Percentiles rank a stretch among this genome's conserved stretches.
phyloP scores from a whole-genome alignment of 805 yeast genomes.

The Metschnikowia anglica region DNA sequence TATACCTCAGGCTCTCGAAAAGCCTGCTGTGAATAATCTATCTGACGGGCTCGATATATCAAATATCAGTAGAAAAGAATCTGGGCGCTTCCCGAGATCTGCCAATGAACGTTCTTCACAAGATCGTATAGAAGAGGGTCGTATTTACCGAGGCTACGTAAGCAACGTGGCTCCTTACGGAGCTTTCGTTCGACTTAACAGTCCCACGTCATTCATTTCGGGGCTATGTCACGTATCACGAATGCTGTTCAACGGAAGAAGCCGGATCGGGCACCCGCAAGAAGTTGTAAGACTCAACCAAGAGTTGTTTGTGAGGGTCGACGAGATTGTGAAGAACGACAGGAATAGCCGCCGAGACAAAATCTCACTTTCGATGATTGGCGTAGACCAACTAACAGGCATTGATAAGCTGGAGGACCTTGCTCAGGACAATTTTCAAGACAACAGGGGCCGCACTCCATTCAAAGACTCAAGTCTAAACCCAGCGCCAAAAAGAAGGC shows the following conservation, averaged over 20 bases:
- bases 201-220: constrained; percentile 31
- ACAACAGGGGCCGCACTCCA: constrained; percentile 15
- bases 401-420: constrained; percentile 29
- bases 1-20: background rate
- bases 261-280: constrained; percentile 54
- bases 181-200: constrained; percentile 61
- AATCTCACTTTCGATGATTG: constrained; percentile 65
- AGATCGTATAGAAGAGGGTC: constrained; percentile 11
- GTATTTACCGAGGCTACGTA: constrained; percentile 61
- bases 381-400: constrained; percentile 72
- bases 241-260: constrained; percentile 44
- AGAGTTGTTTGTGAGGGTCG: constrained; percentile 62
- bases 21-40: background rate
- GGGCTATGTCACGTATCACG: constrained; percentile 83
- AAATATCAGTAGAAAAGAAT: background rate
- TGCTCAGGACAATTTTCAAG: constrained; percentile 1
- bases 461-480: constrained; percentile 7
- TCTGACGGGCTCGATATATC: background rate
- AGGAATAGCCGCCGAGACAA: constrained; percentile 22
- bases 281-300: constrained; percentile 60
- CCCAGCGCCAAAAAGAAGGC: constrained; percentile 24
- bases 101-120: background rate
- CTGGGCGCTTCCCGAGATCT: background rate
- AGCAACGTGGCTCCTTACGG: constrained; percentile 67
- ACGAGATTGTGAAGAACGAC: constrained; percentile 20